A percentile compares a stretch with the other conserved stretches of the same genome.
Evolutionary conservation across 1,284 basidiomycete species (phyloP).

Genomic region (Rhizoctonia solani): DNA sequence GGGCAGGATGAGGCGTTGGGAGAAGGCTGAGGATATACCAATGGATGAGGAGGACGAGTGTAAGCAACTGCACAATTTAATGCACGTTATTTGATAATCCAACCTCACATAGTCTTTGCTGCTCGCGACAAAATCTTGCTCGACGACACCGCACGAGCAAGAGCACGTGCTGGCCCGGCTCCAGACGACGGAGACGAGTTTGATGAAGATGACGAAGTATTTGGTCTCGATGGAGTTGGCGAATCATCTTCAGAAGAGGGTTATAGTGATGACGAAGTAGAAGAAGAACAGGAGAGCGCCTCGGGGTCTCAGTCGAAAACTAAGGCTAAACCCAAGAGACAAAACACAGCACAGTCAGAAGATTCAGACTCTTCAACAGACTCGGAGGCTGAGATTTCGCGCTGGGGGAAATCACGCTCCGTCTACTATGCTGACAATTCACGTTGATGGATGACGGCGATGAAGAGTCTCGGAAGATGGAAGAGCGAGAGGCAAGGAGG

Average conservation of each 20-base stretch:
- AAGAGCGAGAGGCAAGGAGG: constrained; percentile 84
- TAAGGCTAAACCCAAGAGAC: constrained; percentile 31
- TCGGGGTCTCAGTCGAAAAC: constrained; percentile 42
- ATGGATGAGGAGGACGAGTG: constrained; percentile 77
- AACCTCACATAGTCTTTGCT: constrained; percentile 57
- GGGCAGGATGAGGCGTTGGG: constrained; percentile 59
- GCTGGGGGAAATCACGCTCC: constrained; percentile 77
- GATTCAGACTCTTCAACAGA: constrained; percentile 26
- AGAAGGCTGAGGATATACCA: constrained; percentile 65
- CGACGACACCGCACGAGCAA: constrained; percentile 53
- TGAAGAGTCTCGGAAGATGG: constrained; percentile 82
- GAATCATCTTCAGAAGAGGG: constrained; percentile 45
- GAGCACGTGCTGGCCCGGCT: constrained; percentile 36
- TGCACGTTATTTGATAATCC: not conserved
- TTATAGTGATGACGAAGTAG: constrained; percentile 49
- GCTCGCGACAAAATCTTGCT: constrained; percentile 79
- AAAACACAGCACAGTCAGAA: constrained; percentile 35
- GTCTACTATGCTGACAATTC: constrained; percentile 88
- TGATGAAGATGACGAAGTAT: constrained; percentile 72
- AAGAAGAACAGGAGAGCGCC: constrained; percentile 45
- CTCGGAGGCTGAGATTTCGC: constrained; percentile 54
- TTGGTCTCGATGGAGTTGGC: constrained; percentile 60
- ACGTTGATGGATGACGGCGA: constrained; percentile 77
- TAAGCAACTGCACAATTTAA: constrained; percentile 47
- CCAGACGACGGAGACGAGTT: constrained; percentile 48